Conservation (phyloP, 306 rosid genomes). For the Cajanus cajan region DNA sequence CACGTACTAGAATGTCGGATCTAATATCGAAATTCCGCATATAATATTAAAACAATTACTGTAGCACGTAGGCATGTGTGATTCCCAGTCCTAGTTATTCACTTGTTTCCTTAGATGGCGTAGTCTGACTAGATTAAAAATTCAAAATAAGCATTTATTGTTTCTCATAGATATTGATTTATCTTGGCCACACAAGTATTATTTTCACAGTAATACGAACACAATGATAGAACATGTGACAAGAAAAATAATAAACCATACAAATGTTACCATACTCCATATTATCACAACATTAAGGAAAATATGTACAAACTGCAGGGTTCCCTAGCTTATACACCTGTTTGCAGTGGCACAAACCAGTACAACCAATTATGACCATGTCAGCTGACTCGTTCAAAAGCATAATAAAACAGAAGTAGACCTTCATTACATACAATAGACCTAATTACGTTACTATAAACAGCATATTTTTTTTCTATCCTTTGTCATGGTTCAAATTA, state of each 20-base stretch:
- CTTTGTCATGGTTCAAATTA: conserved; percentile 48
- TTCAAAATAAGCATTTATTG: too few species aligned
- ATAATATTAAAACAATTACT: too few species aligned
- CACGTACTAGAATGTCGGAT: too few species aligned
- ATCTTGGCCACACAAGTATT: not conserved
- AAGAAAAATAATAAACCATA: not conserved
- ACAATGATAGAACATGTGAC: not conserved
- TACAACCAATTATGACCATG: conserved; percentile 36
- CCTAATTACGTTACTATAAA: conserved; percentile 56
- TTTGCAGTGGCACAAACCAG: conserved; percentile 26
- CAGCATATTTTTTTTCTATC: conserved; percentile 40
- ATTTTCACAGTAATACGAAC: not conserved
- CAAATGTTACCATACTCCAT: conserved; percentile 24
- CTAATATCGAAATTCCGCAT: too few species aligned
- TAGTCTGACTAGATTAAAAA: too few species aligned
- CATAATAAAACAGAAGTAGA: conserved; percentile 30
- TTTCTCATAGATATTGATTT: not conserved
- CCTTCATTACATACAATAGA: conserved; percentile 43
- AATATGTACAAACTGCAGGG: conserved; percentile 36
- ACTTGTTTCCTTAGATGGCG: too few species aligned
- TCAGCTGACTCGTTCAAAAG: conserved; percentile 39
- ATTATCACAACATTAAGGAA: conserved; percentile 22
- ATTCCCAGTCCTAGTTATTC: too few species aligned
- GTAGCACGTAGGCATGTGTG: too few species aligned
- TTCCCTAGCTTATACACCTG: conserved; percentile 31